These are phyloP conservation scores for Croton setiger DNA, from an alignment of 441 rosid species.

Conservation along the genomic window DNA sequence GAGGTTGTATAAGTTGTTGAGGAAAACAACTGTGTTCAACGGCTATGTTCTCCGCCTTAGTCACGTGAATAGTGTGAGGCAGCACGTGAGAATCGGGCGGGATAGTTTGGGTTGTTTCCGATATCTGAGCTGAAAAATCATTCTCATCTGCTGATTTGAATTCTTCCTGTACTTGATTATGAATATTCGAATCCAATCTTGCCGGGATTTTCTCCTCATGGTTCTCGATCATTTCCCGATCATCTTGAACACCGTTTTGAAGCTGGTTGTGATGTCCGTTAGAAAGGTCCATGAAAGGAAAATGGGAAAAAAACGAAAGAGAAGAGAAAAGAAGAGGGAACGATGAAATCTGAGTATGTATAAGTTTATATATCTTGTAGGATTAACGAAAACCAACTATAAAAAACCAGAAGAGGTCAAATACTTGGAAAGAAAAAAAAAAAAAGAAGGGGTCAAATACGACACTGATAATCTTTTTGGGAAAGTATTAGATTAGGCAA, in stretches of 20 bases:
- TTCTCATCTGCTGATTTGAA: neutral
- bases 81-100: neutral
- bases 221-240: neutral
- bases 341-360: neutral
- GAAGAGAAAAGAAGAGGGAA: neutral
- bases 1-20: constrained; percentile 42
- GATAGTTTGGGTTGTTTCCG: neutral
- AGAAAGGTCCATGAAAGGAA: constrained; percentile 1
- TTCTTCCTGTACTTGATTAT: neutral
- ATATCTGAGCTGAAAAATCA: neutral
- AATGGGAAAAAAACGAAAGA: neutral
- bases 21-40: constrained; percentile 5
- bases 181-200: neutral
- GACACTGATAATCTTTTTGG: constrained; percentile 2
- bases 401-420: constrained; percentile 13
- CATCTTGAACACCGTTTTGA: neutral
- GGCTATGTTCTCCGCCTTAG: constrained; percentile 3
- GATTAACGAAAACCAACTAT: neutral
- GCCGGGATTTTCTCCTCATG: neutral
- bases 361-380: neutral
- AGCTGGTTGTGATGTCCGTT: constrained; percentile 3
- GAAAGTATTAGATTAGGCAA: neutral
- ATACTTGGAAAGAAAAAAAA: neutral
- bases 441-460: constrained; percentile 11
- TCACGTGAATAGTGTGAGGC: neutral